Conservation (phyloP, 805 yeast species). For the Metschnikowia baotianmanensis region DNA sequence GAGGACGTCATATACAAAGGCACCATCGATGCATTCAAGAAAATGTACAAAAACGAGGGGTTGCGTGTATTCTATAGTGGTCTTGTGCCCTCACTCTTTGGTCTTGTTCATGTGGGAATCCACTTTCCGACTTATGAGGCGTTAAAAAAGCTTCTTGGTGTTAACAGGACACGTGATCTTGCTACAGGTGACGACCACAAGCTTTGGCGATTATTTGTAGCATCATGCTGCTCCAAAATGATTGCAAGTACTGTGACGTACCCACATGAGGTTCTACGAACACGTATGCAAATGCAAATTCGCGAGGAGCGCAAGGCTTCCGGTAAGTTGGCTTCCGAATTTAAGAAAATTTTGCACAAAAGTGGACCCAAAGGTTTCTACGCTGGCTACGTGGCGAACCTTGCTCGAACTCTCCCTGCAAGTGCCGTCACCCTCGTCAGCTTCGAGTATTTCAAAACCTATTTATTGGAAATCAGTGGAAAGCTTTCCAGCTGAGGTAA, state of each 20-base stretch:
- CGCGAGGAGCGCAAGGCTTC: slow-evolving; percentile 23
- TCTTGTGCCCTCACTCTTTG: slow-evolving; percentile 83
- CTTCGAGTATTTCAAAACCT: slow-evolving; percentile 74
- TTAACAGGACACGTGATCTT: slow-evolving; percentile 14
- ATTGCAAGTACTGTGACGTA: slow-evolving; percentile 85
- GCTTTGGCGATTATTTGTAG: slow-evolving; percentile 40
- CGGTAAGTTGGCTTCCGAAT: slow-evolving; percentile 28
- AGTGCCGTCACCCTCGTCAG: slow-evolving; percentile 93
- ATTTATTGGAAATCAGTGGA: slow-evolving; percentile 40
- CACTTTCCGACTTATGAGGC: slow-evolving; percentile 93
- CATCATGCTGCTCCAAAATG: slow-evolving; percentile 83
- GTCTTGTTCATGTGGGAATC: slow-evolving; percentile 89
- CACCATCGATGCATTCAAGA: slow-evolving; percentile 77
- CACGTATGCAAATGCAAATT: slow-evolving; percentile 76
- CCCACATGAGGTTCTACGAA: slow-evolving; percentile 93
- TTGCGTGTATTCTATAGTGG: slow-evolving; percentile 82
- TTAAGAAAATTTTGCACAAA: slow-evolving; percentile 45
- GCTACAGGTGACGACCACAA: slow-evolving; percentile 11
- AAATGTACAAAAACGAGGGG: slow-evolving; percentile 82
- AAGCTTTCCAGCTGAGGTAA: slow-evolving; percentile 13
- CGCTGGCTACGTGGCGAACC: slow-evolving; percentile 82
- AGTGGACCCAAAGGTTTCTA: slow-evolving; percentile 86
- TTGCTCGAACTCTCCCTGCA: slow-evolving; percentile 91
- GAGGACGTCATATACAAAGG: slow-evolving; percentile 56
- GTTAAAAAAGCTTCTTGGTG: slow-evolving; percentile 46